These are phyloP conservation scores for Trypethelium eluteriae DNA, from an alignment of 495 filamentous ascomycete genomes.

Conservation along the genomic window DNA sequence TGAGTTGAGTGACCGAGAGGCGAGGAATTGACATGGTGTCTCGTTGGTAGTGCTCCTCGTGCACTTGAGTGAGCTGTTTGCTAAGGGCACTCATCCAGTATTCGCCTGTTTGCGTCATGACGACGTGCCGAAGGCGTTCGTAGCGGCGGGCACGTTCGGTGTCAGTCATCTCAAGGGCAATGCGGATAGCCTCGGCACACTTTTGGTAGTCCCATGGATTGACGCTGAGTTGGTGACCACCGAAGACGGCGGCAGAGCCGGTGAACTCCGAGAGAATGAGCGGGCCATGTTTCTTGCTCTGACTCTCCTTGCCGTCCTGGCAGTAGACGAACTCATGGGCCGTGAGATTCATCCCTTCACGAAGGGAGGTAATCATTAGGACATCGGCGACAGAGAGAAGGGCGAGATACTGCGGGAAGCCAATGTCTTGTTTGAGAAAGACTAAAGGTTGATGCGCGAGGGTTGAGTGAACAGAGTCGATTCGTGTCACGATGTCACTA, in stretches of 20 bases:
- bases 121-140: constrained; percentile 61
- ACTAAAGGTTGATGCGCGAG: constrained; percentile 83
- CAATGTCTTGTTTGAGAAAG: constrained; percentile 91
- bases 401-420: constrained; percentile 81
- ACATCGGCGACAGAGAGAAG: constrained; percentile 80
- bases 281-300: constrained; percentile 65
- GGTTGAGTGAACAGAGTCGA: constrained; percentile 81
- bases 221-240: constrained; percentile 64
- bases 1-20: constrained; percentile 56
- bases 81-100: constrained; percentile 74
- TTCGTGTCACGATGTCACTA: constrained; percentile 83
- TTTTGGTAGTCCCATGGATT: constrained; percentile 91
- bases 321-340: constrained; percentile 88
- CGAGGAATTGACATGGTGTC: constrained; percentile 80
- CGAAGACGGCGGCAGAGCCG: constrained; percentile 78
- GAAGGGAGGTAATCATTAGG: constrained; percentile 84
- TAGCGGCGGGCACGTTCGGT: constrained; percentile 68
- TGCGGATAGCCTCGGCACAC: constrained; percentile 74
- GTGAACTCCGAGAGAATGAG: constrained; percentile 92
- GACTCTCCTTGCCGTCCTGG: constrained; percentile 66
- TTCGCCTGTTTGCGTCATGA: constrained; percentile 70
- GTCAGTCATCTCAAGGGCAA: constrained; percentile 65
- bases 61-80: constrained; percentile 58
- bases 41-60: constrained; percentile 72
- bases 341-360: constrained; percentile 93